These are phyloP conservation scores for Populus pruinosa DNA, from an alignment of 345 rosid species.

Conservation along the genomic window DNA sequence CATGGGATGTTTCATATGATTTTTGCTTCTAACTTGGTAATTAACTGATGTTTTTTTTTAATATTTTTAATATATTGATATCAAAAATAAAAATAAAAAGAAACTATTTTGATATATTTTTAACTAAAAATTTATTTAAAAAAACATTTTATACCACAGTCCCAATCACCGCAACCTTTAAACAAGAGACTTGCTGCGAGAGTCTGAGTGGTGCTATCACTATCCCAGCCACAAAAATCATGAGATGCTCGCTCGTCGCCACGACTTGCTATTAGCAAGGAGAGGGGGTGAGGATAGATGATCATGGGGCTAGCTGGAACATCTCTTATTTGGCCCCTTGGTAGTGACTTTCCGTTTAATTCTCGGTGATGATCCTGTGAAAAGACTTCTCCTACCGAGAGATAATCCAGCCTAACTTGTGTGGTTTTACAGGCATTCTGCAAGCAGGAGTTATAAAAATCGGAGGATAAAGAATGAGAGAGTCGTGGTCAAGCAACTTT, in stretches of 20 bases:
- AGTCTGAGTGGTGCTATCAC: background rate
- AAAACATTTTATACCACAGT: fast-evolving
- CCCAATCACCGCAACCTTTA: too few species aligned
- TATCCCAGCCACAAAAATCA: background rate
- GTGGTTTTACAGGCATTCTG: background rate
- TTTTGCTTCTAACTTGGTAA: too few species aligned
- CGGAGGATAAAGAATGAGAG: background rate
- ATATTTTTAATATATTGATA: too few species aligned
- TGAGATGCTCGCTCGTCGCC: background rate
- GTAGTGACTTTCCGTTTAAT: background rate
- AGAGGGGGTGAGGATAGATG: background rate
- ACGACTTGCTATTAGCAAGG: background rate
- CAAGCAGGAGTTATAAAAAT: background rate
- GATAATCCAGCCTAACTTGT: background rate
- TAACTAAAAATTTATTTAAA: too few species aligned
- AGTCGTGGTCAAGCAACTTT: background rate
- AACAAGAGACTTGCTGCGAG: background rate
- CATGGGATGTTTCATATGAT: too few species aligned
- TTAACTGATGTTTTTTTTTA: too few species aligned
- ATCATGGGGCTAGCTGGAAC: background rate
- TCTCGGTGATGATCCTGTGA: background rate
- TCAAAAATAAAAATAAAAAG: too few species aligned
- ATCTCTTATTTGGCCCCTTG: background rate
- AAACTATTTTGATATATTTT: too few species aligned
- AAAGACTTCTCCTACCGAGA: background rate